Conservation (phyloP, 805 yeast species). For the Hanseniaspora vineae region DNA sequence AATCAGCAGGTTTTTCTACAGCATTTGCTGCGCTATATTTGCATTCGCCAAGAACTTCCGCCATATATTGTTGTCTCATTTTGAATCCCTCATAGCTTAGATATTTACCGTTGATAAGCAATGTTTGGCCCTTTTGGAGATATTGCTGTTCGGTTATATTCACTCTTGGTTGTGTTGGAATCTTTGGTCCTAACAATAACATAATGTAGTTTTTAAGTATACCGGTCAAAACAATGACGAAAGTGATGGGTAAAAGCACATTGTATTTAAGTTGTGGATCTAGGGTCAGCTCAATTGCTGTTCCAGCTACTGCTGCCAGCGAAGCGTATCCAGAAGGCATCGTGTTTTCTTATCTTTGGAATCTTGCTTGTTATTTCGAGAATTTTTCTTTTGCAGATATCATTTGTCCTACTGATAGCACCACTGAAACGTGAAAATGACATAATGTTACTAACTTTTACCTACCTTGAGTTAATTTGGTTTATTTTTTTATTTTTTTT, state of each 20-base stretch:
- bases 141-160: slow-evolving; percentile 52
- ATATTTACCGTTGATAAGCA: slow-evolving; percentile 41
- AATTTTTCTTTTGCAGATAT: too few species aligned
- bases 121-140: slow-evolving; percentile 42
- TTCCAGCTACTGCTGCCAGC: slow-evolving; percentile 13
- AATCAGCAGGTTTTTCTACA: slow-evolving; percentile 23
- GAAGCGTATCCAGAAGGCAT: background rate
- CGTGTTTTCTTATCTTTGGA: background rate
- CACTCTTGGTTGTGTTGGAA: slow-evolving; percentile 39
- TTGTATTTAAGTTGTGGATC: slow-evolving; percentile 79
- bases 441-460: too few species aligned
- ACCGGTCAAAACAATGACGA: slow-evolving; percentile 84
- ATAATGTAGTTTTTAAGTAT: slow-evolving; percentile 60
- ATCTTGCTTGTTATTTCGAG: too few species aligned
- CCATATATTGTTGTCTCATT: slow-evolving; percentile 35
- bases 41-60: slow-evolving; percentile 37
- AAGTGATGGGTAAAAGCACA: slow-evolving; percentile 82
- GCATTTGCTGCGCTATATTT: slow-evolving; percentile 37
- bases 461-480: too few species aligned
- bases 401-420: too few species aligned
- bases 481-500: too few species aligned
- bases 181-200: slow-evolving; percentile 42
- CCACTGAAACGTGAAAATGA: too few species aligned
- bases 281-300: slow-evolving; percentile 42
- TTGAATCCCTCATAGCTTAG: slow-evolving; percentile 41